Conservation (phyloP, 257 asterid species). For the Petunia axillaris region DNA sequence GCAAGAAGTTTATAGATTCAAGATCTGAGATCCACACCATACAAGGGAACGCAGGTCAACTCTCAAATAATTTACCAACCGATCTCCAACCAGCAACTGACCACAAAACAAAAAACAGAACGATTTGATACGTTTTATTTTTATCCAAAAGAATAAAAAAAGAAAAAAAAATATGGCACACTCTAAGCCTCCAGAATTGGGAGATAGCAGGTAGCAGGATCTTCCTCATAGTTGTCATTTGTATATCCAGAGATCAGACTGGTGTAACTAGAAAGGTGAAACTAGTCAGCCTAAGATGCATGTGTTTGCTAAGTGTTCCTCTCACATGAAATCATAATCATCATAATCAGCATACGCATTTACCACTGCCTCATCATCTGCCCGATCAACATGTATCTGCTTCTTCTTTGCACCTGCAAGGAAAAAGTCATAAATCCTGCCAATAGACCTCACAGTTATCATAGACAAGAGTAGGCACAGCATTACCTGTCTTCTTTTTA, state of each 20-base stretch:
- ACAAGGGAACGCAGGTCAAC: slow-evolving; percentile 13
- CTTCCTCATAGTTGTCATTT: slow-evolving; percentile 36
- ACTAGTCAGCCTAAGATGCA: slow-evolving; percentile 18
- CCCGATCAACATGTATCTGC: slow-evolving; percentile 71
- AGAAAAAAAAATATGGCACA: slow-evolving; percentile 31
- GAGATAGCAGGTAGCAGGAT: slow-evolving; percentile 44
- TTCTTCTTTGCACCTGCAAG: slow-evolving; percentile 84
- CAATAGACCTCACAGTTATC: background rate
- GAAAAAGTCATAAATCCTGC: slow-evolving; percentile 23
- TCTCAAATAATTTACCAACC: slow-evolving; percentile 8
- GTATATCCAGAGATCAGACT: slow-evolving; percentile 26
- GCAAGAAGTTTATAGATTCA: slow-evolving; percentile 24
- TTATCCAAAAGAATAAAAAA: background rate
- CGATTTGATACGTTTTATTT: slow-evolving; percentile 24
- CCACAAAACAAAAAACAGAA: slow-evolving; percentile 20
- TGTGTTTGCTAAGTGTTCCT: slow-evolving; percentile 17
- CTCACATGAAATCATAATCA: slow-evolving; percentile 91
- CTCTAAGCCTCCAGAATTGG: slow-evolving; percentile 48
- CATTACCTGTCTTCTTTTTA: slow-evolving; percentile 84
- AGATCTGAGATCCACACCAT: slow-evolving; percentile 26
- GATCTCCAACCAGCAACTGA: background rate
- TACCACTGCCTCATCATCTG: slow-evolving; percentile 60
- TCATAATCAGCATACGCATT: slow-evolving; percentile 57
- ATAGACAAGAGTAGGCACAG: background rate
- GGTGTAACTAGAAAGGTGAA: slow-evolving; percentile 24